phyloP scores from a whole-genome alignment of 352 stramenopile species.

The Pythium aristosporum region DNA sequence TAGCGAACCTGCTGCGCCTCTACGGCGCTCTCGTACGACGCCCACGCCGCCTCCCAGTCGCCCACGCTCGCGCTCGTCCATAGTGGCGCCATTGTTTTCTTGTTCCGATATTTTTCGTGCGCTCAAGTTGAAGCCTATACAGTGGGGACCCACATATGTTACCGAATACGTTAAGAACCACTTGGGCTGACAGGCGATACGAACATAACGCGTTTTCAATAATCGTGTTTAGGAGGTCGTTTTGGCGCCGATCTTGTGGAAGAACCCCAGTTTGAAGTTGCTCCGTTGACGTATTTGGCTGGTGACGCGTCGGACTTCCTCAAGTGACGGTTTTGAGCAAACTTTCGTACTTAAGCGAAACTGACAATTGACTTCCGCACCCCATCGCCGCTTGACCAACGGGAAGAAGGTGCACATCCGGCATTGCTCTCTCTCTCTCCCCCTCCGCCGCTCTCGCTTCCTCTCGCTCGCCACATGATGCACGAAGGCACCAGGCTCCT shows the following conservation, averaged over 20 bases:
- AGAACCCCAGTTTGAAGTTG: neutral
- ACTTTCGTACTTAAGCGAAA: conserved; percentile 15
- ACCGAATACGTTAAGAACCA: neutral
- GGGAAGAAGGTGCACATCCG: neutral
- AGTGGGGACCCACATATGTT: conserved; percentile 1
- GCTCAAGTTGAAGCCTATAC: conserved; percentile 23
- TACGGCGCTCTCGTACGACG: conserved; percentile 42
- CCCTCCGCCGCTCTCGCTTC: neutral
- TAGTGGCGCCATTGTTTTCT: conserved; percentile 17
- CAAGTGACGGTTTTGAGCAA: neutral
- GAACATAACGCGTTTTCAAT: neutral
- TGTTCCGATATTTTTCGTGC: conserved; percentile 1
- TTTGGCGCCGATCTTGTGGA: neutral
- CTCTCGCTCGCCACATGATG: conserved; percentile 1
- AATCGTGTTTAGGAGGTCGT: neutral
- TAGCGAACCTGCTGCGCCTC: conserved; percentile 35
- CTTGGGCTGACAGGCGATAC: neutral
- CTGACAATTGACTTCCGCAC: neutral
- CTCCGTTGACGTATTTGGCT: neutral
- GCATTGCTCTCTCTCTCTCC: neutral
- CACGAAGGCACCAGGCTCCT: conserved; percentile 23
- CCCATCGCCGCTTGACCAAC: neutral
- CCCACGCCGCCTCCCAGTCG: conserved; percentile 40
- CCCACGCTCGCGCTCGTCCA: conserved; percentile 18
- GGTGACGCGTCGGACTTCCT: conserved; percentile 3